Evolutionary conservation across 768 basidiomycete species (phyloP), one percentile per base, ranked within the genome.

Genomic region (Heimioporus sp.): DNA sequence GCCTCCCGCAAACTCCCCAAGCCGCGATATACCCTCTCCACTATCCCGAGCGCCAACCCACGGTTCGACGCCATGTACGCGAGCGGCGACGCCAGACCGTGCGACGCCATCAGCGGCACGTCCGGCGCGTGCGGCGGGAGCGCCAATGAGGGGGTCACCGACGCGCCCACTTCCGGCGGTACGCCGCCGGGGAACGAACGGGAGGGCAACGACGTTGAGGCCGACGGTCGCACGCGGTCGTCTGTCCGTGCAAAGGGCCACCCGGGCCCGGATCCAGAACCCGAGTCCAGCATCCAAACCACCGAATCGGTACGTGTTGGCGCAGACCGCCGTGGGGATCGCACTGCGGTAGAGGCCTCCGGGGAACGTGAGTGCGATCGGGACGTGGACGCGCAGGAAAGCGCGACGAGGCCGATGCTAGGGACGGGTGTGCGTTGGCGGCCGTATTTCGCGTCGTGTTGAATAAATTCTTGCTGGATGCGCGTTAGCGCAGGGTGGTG

Each of bases 1-100:
- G 60, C 69, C 49, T 72, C 59, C 19, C 62, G 51, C 16, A 83
- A 58, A 51, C 66, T 73, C 43, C 65, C 55, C 19, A 72, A 62
- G 1, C 56, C 32, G 10, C 60, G 34, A 54, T 73, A 79, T 28
- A 80, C 67, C 13, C 63, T 62, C 45, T 70, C 65, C 17, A 79
- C 78, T 6, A 78, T 71, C 3, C 69, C 66, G 40, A 73, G 59
- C 12, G 61, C 64, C 52, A 77, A 77, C 15, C 75, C 75, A 38
- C 80, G 77, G 31, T 78, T 76, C 17, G 65, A 58, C 1, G 77
- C 72, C 67, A 83, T 77, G 50, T 61, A 62, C 10, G 65, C 57
- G 3, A 81, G 53, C 15, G 69, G 57, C 40, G 61, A 52, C 8
- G 61, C 57, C 13, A 74, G 59, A 2, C 74, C 75, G 7, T 70